phyloP scores from a whole-genome alignment of 805 yeast genomes.

The Kuraishia floccosa region DNA sequence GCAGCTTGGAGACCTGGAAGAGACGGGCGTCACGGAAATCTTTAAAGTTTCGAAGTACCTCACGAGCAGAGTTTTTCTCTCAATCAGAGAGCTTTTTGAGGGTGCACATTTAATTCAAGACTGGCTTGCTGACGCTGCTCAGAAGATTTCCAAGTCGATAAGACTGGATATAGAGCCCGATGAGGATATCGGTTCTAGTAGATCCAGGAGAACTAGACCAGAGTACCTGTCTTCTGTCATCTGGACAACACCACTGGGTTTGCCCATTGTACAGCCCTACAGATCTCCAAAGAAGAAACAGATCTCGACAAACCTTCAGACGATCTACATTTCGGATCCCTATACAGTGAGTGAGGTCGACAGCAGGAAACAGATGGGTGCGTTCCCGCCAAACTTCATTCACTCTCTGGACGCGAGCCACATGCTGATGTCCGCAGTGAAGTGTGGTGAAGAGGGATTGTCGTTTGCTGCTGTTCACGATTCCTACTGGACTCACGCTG shows the following conservation, averaged over 20 bases:
- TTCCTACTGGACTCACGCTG: constrained; percentile 97
- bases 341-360: constrained; percentile 73
- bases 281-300: constrained; percentile 55
- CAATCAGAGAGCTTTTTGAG: constrained; percentile 74
- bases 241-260: constrained; percentile 95
- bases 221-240: constrained; percentile 78
- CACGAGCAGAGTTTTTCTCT: constrained; percentile 67
- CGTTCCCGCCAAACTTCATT: constrained; percentile 91
- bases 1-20: constrained; percentile 55
- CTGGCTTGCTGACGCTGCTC: constrained; percentile 88
- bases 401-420: constrained; percentile 96
- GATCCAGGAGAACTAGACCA: constrained; percentile 34
- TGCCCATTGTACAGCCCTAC: constrained; percentile 97
- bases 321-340: constrained; percentile 85
- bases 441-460: constrained; percentile 54
- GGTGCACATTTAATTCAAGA: constrained; percentile 95
- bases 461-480: constrained; percentile 94
- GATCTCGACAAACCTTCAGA: constrained; percentile 76
- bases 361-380: constrained; percentile 80
- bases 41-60: constrained; percentile 49
- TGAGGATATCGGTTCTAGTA: constrained; percentile 5
- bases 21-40: constrained; percentile 28
- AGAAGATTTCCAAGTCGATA: constrained; percentile 65
- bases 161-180: constrained; percentile 47
- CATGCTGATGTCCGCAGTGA: constrained; percentile 81